Conservation (phyloP, 176 grass and related monocot genomes). For the Lolium rigidum region DNA sequence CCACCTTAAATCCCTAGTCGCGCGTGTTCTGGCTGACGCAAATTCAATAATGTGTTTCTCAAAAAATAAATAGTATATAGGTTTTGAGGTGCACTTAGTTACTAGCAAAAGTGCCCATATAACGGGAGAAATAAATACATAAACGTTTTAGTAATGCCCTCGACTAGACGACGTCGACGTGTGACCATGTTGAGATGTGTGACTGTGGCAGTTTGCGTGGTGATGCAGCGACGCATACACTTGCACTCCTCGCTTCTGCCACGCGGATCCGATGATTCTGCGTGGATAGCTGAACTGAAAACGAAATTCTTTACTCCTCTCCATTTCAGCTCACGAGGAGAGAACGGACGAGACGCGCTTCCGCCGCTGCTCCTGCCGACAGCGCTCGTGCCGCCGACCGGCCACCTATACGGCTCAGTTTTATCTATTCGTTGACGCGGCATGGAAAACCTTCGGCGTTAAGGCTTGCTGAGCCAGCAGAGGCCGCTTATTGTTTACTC, state of each 20-base stretch:
- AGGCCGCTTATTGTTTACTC: too few species aligned
- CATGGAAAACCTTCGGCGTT: neutral
- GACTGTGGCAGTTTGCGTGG: neutral
- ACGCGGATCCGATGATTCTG: neutral
- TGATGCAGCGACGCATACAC: neutral
- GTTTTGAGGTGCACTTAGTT: too few species aligned
- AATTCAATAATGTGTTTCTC: too few species aligned
- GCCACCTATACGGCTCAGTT: neutral
- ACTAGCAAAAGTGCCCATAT: too few species aligned
- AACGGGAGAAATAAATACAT: too few species aligned
- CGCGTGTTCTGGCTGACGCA: too few species aligned
- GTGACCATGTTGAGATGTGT: neutral
- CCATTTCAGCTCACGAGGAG: neutral
- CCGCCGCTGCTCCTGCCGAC: slow-evolving; percentile 40
- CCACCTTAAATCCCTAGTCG: too few species aligned
- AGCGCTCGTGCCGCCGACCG: neutral
- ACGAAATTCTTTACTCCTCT: neutral
- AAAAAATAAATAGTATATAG: too few species aligned
- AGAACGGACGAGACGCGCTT: slow-evolving; percentile 20
- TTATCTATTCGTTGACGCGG: neutral
- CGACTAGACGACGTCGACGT: neutral
- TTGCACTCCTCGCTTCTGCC: neutral
- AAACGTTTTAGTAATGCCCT: too few species aligned
- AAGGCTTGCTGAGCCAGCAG: neutral
- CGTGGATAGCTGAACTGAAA: neutral